Base-by-base conservation (phyloP, 352 stramenopile species). In the Phytopythium litorale region DNA sequence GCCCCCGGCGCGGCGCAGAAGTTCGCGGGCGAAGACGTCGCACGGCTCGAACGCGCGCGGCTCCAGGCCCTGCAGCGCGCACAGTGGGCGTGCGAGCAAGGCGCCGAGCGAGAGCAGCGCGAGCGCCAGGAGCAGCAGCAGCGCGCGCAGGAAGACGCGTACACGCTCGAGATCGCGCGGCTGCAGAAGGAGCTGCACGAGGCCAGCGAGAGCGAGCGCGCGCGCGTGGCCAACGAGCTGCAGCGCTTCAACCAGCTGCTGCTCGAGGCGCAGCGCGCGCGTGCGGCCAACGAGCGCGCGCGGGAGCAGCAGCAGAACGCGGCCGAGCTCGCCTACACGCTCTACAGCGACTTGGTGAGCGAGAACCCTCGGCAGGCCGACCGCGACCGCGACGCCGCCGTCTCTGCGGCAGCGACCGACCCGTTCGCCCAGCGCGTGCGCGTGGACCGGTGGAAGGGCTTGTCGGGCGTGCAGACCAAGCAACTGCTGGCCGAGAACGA, bases 391-490 rank as follows among this genome's bases (percentile, higher is more conserved):
- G 51, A 56, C n/a, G n/a, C 42, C 6, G 42, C 19, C 7, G 3
- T 49, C 42, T 49, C 42, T 5, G 42, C 75, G 16, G 58, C 82
- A 6, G 73, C 73, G 8, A 71, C 65, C 18, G 65, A 72, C 16
- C 48, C 74, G 1, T 53, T 82, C 9, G 72, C 81, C 16, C 77
- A 82, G 19, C 79, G 84, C 8, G 81, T 93, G 25, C 81, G 84
- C 37, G 79, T 92, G 8, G 84, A 93, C 66, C 81, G 90, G 60
- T 93, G 81, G 81, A 93, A 93, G 59, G 84, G 84, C 0, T 76
- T 91, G 28, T 91, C 80, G 2, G 65, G 42, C n/a, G 64, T 79
- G n/a, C 75, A 91, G 64, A 89, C 78, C 1, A 76, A 71, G 46
- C 66, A 63, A 25, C 76, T 80, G 55, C 67, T 93, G 48, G 63